Conservation (phyloP, 257 asterid genomes). For the Linderniella brevidens region DNA sequence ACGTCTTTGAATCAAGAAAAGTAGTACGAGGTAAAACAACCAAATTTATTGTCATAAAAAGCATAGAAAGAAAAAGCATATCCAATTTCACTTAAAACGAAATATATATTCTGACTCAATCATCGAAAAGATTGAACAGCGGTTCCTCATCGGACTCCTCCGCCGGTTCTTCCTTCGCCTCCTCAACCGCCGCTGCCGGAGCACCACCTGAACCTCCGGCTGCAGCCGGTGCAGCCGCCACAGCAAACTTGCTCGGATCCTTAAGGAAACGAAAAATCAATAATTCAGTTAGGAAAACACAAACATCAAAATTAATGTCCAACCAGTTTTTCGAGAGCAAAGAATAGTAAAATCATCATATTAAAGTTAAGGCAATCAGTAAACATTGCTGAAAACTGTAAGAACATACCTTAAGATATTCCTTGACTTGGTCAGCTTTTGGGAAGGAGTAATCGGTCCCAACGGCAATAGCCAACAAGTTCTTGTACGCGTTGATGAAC, state of each 20-base stretch:
- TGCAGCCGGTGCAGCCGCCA: constrained; percentile 29
- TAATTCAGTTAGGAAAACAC: not conserved
- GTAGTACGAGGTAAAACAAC: too few species aligned
- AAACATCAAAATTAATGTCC: too few species aligned
- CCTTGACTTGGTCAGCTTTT: constrained; percentile 77
- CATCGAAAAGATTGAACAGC: constrained; percentile 44
- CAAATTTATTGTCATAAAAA: too few species aligned
- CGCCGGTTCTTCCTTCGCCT: constrained; percentile 33
- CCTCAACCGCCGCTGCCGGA: constrained; percentile 29
- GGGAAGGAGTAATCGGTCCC: constrained; percentile 81
- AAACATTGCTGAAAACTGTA: too few species aligned
- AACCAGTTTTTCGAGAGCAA: too few species aligned
- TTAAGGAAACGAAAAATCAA: not conserved
- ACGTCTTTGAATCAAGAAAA: too few species aligned
- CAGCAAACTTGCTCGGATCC: constrained; percentile 56
- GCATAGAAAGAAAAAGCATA: too few species aligned
- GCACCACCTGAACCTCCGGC: constrained; percentile 17
- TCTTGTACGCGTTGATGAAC: constrained; percentile 75
- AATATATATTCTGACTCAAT: constrained; percentile 10
- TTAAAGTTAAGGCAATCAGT: too few species aligned
- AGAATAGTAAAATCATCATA: too few species aligned
- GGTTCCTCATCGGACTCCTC: constrained; percentile 51
- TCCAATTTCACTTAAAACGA: too few species aligned
- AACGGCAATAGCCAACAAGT: constrained; percentile 52
- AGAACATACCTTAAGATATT: constrained; percentile 43